phyloP scores from a whole-genome alignment of 495 filamentous ascomycete species.

The Penicillium paradoxum region DNA sequence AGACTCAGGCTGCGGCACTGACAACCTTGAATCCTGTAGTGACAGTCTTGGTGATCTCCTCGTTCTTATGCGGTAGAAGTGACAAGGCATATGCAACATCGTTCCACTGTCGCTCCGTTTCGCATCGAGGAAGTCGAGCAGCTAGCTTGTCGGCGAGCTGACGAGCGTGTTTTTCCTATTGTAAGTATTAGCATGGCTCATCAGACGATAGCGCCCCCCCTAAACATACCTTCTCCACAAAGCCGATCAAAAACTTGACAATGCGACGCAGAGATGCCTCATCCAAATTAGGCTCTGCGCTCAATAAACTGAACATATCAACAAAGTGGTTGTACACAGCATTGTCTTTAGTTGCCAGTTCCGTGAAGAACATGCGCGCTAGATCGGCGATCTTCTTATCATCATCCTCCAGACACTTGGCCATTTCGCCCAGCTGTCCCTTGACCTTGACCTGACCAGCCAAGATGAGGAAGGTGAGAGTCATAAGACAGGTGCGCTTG shows the following conservation, averaged over 20 bases:
- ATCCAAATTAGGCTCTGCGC: constrained; percentile 72
- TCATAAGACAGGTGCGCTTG: constrained; percentile 98
- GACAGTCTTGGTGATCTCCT: constrained; percentile 85
- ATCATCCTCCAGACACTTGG: constrained; percentile 92
- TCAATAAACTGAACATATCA: constrained; percentile 94
- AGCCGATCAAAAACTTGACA: constrained; percentile 85
- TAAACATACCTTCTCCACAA: constrained; percentile 88
- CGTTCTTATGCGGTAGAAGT: constrained; percentile 91
- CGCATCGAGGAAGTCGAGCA: constrained; percentile 76
- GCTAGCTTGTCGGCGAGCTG: constrained; percentile 92
- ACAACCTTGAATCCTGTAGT: constrained; percentile 81
- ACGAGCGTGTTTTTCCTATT: constrained; percentile 93
- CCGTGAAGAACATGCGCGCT: constrained; percentile 96
- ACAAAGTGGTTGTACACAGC: constrained; percentile 99
- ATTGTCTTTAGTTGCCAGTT: constrained; percentile 95
- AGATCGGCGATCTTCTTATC: constrained; percentile 92
- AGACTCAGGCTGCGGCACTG: constrained; percentile 53
- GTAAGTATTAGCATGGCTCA: not conserved
- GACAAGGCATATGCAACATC: constrained; percentile 91
- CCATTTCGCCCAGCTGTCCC: constrained; percentile 99
- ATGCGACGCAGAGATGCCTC: constrained; percentile 81
- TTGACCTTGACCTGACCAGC: constrained; percentile 99
- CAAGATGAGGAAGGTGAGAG: constrained; percentile 92
- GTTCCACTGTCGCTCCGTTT: constrained; percentile 93
- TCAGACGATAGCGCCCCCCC: no score